Base-by-base conservation (phyloP, 441 rosid species). In the Mallotus japonicus region DNA sequence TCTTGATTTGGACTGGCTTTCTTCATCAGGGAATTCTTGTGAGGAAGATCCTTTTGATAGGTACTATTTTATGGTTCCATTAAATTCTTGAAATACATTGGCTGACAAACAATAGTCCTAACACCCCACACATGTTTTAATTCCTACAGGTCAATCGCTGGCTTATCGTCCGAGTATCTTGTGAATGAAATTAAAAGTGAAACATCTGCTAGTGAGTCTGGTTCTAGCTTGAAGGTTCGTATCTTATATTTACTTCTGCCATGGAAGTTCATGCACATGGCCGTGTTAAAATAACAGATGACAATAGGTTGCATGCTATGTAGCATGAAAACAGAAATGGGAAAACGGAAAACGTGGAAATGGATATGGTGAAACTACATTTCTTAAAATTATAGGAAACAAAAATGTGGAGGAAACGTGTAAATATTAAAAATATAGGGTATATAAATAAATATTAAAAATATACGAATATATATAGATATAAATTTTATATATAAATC, bases 21-120 rank as follows among this genome's bases (percentile, higher is more conserved):
- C 96, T 80, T 96, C 99, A 55, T 92, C 99, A 5, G 99, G 91
- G 72, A 90, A 90, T 84, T 95, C 99, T 22, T 95, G 88, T 53
- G 97, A 93, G 71, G 99, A 90, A 62, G 98, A 96, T 73, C 80
- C 79, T 65, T 84, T 75, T 73, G 92, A 85, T 71, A 92, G 98
- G 99, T 91, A 89, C 37, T 22, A 63, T 28, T 34, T 24, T 61
- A 11, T 32, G 56, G 13, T 70, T 51, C 62, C 34, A 60, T 44
- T 8, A 4, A 46, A 2, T 62, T 12, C 42, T 42, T 14, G 19
- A 54, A n/a, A 11, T 44, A 8, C 67, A 50, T 14, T 9, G 51
- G 72, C 34, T 49, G 32, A 2, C 32, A 28, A 49, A 69, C 14
- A 19, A 37, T 63, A 42, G 6, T 34, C 14, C 17, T 40, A 32